A percentile compares a stretch with the other conserved stretches of the same genome.
These are phyloP conservation scores for Cercophora newfieldiana DNA, from an alignment of 495 filamentous ascomycete genomes.

Conservation along the genomic window DNA sequence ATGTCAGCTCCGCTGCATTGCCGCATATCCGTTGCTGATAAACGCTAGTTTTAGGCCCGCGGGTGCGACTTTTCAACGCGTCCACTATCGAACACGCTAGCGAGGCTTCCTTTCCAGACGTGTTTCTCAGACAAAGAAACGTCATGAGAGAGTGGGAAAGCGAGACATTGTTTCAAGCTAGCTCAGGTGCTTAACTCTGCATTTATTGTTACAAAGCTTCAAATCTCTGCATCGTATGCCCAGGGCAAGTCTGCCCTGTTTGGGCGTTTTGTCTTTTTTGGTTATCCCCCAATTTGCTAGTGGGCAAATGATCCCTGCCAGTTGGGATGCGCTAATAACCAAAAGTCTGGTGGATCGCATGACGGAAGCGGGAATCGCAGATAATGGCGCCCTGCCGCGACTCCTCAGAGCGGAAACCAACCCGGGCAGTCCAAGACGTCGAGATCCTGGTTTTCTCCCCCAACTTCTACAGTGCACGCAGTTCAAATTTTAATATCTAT, in stretches of 20 bases:
- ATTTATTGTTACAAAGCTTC: too few relatives aligned
- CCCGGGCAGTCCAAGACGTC: neutral
- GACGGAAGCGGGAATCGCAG: slow-evolving; percentile 8
- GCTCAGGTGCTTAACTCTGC: neutral
- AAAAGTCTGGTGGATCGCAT: neutral
- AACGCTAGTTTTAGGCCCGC: neutral
- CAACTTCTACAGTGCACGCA: neutral
- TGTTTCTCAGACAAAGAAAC: neutral
- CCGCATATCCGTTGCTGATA: slow-evolving; percentile 1
- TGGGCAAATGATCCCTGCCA: neutral
- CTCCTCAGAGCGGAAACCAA: slow-evolving; percentile 1
- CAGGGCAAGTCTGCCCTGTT: neutral
- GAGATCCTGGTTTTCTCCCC: slow-evolving; percentile 5
- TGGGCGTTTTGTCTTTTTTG: neutral
- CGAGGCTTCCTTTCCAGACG: neutral
- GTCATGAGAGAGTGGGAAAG: neutral
- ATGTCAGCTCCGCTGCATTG: neutral
- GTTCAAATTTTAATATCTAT: neutral
- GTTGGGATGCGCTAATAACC: neutral
- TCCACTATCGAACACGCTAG: neutral
- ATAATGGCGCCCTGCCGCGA: neutral
- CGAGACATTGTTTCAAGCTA: neutral
- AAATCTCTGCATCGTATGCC: neutral
- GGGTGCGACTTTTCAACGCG: neutral
- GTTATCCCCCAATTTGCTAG: neutral